Conservation (phyloP, 805 yeast genomes). For the Metschnikowia shivogae region DNA sequence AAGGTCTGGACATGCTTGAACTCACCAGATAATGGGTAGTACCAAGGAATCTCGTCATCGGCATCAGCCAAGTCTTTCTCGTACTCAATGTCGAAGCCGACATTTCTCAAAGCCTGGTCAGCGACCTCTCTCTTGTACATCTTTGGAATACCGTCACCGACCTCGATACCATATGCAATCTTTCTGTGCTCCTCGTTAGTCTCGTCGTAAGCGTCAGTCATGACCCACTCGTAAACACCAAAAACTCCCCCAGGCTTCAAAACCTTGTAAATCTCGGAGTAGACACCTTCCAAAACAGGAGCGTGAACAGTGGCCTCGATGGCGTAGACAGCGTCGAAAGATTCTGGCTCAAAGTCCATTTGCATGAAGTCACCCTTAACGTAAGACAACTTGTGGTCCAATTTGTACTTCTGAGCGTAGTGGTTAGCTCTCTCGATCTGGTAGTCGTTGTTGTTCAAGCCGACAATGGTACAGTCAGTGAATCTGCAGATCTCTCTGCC, state of each 20-base stretch:
- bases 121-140: conserved; percentile 89
- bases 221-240: conserved; percentile 99
- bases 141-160: conserved; percentile 98
- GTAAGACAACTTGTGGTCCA: conserved; percentile 71
- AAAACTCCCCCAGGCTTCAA: conserved; percentile 97
- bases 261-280: conserved; percentile 88
- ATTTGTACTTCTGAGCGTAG: conserved; percentile 62
- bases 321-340: conserved; percentile 96
- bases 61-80: conserved; percentile 79
- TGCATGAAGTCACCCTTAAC: conserved; percentile 99
- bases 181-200: conserved; percentile 83
- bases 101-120: conserved; percentile 73
- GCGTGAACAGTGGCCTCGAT: conserved; percentile 99
- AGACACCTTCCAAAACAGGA: conserved; percentile 93
- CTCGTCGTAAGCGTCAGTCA: conserved; percentile 93
- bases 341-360: conserved; percentile 87
- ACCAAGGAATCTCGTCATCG: conserved; percentile 91
- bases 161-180: conserved; percentile 94
- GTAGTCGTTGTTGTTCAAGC: conserved; percentile 95
- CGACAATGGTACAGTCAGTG: conserved; percentile 81
- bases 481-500: conserved; percentile 93
- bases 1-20: conserved; percentile 80
- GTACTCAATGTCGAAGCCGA: conserved; percentile 79
- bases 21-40: conserved; percentile 93
- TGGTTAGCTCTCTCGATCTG: conserved; percentile 87